Percentiles rank a stretch among this genome's conserved stretches.
Conservation (phyloP, 2,329 filamentous ascomycete species). For the Cladophialophora exuberans region DNA sequence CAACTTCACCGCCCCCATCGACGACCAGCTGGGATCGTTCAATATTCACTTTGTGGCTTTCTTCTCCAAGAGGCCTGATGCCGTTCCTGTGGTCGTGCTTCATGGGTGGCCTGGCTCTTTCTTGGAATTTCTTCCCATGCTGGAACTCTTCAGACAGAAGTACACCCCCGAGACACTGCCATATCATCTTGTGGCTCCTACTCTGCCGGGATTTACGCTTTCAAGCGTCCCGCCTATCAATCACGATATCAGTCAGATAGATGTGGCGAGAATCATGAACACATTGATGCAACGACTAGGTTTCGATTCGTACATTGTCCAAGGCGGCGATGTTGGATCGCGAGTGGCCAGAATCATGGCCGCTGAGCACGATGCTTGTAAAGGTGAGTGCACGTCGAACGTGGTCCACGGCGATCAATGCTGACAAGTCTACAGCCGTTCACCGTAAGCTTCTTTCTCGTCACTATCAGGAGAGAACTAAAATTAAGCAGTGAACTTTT, state of each 20-base stretch:
- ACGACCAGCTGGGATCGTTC: constrained; percentile 41
- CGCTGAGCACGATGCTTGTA: constrained; percentile 49
- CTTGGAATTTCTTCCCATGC: constrained; percentile 59
- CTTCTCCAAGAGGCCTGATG: constrained; percentile 56
- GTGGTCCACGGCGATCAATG: neutral
- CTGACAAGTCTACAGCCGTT: constrained; percentile 31
- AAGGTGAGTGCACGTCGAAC: constrained; percentile 31
- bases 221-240: constrained; percentile 52
- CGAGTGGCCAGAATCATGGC: constrained; percentile 50
- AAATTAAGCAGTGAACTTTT: neutral
- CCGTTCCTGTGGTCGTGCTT: constrained; percentile 55
- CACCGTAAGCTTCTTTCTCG: too few species aligned
- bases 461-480: constrained; percentile 1
- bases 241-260: constrained; percentile 45
- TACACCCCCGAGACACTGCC: constrained; percentile 57
- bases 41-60: constrained; percentile 59
- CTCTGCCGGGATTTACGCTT: constrained; percentile 58
- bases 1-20: constrained; percentile 51
- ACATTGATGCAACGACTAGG: constrained; percentile 57
- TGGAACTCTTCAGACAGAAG: constrained; percentile 49
- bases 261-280: constrained; percentile 52
- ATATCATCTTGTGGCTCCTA: constrained; percentile 62
- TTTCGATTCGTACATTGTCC: constrained; percentile 57
- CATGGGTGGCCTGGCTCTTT: constrained; percentile 50
- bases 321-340: constrained; percentile 62